Evolutionary conservation across 495 filamentous ascomycete genomes (phyloP).

Genomic region (Choiromyces venosus): DNA sequence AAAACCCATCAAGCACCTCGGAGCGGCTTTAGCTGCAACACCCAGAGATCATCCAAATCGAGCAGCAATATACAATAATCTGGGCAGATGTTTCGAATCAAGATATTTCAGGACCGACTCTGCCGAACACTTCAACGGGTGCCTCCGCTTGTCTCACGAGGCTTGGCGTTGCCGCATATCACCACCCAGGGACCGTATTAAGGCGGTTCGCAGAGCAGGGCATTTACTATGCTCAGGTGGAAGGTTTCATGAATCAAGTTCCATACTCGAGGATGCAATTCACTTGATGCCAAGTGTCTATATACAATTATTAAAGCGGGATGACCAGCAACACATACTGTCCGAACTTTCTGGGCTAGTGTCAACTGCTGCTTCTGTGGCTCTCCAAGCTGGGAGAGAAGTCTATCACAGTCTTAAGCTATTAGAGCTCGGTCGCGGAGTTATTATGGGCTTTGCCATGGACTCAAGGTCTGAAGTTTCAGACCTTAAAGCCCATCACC

Average conservation of each 20-base stretch:
- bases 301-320: not conserved
- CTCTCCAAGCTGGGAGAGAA: constrained; percentile 6
- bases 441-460: constrained; percentile 11
- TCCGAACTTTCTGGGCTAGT: too few species aligned
- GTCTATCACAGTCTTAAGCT: constrained; percentile 1
- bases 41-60: too few species aligned
- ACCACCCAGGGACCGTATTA: not conserved
- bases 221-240: too few species aligned
- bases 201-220: too few species aligned
- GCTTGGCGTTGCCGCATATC: constrained; percentile 1
- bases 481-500: not conserved
- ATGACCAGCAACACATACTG: too few species aligned
- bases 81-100: too few species aligned
- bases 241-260: constrained; percentile 6
- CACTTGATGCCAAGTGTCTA: not conserved
- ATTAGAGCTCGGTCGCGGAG: too few species aligned
- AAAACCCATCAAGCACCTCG: too few species aligned
- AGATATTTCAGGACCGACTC: too few species aligned
- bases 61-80: too few species aligned
- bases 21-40: too few species aligned
- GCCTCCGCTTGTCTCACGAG: not conserved
- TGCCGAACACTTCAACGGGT: too few species aligned
- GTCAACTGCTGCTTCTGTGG: constrained; percentile 2
- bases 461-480: constrained; percentile 19
- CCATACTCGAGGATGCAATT: constrained; percentile 1